These are phyloP conservation scores for Rhizopogon vesiculosus DNA, from an alignment of 768 basidiomycete genomes.

Conservation along the genomic window DNA sequence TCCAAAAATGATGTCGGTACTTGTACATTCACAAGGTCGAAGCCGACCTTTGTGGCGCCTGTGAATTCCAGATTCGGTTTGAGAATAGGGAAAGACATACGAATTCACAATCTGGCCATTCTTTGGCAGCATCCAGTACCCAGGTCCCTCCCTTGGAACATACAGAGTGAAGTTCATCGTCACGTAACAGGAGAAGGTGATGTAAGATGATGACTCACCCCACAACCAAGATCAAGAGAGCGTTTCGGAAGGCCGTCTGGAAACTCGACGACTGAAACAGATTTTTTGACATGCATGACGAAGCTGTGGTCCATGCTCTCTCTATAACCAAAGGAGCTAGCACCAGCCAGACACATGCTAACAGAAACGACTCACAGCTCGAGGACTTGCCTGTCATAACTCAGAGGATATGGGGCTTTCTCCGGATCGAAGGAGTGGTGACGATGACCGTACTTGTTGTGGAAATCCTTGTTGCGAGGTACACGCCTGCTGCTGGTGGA, in stretches of 20 bases:
- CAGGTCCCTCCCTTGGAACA: conserved; percentile 55
- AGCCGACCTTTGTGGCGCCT: conserved; percentile 52
- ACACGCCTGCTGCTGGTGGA: conserved; percentile 33
- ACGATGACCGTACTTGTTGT: conserved; percentile 53
- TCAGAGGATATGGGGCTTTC: conserved; percentile 77
- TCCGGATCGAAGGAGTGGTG: conserved; percentile 68
- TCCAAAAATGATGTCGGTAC: conserved; percentile 51
- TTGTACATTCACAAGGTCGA: conserved; percentile 76
- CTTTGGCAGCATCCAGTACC: conserved; percentile 68
- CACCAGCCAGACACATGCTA: background rate
- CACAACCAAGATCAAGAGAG: conserved; percentile 69
- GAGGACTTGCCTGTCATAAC: conserved; percentile 61
- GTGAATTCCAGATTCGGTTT: background rate
- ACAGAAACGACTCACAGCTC: conserved; percentile 50
- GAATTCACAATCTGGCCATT: conserved; percentile 63
- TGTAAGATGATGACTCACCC: conserved; percentile 40
- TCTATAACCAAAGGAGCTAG: conserved; percentile 22
- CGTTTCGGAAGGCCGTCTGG: conserved; percentile 43
- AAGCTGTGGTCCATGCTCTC: conserved; percentile 54
- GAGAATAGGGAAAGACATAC: conserved; percentile 31
- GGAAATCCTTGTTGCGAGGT: conserved; percentile 49
- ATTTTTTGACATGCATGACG: conserved; percentile 41
- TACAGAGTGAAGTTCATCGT: background rate
- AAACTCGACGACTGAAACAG: conserved; percentile 59
- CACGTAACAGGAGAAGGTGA: conserved; percentile 3